Base-by-base conservation (phyloP, 148 eudicot genomes). In the Limonium bicolor region DNA sequence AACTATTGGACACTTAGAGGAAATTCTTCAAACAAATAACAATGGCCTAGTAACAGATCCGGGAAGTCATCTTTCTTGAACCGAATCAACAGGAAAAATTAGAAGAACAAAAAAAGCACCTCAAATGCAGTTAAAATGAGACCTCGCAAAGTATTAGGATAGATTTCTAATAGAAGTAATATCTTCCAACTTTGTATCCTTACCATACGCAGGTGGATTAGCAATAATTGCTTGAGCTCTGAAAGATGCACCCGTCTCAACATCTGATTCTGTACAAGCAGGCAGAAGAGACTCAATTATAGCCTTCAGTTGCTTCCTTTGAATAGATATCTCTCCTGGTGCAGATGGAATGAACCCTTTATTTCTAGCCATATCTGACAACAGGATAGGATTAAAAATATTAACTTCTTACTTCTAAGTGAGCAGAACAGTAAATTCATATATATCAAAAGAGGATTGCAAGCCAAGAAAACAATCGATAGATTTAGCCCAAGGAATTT, bases 151-250 rank as follows among this genome's bases (percentile, higher is more conserved):
- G 15, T 41, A 20, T 10, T 41, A n/a, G n/a, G n/a, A n/a, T n/a
- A n/a, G n/a, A n/a, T n/a, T n/a, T n/a, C n/a, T n/a, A n/a, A n/a
- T 22, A 21, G 14, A 14, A 41, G 27, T 23, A 1, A 41, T 20
- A 20, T 13, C n/a, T 24, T 43, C 48, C 18, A 23, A 23, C 6
- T 4, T 43, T 43, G 7, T 43, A 18, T 32, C 46, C 81, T 70
- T 54, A 84, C 97, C 97, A 53, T 70, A 88, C 36, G 94, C 92
- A 29, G 84, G 81, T 67, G 94, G 94, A 41, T 84, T 88, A 19
- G 97, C 97, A 50, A 88, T 88, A 27, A 88, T 80, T 48, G 92
- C 92, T 53, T 84, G 81, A 63, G 97, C 92, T 62, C 65, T 64
- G 61, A 88, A 88, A 6, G 86, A 78, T 57, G 57, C 72, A 18